phyloP scores from a whole-genome alignment of 1,139 yeast species.

The Oligophagozyma castellii region DNA sequence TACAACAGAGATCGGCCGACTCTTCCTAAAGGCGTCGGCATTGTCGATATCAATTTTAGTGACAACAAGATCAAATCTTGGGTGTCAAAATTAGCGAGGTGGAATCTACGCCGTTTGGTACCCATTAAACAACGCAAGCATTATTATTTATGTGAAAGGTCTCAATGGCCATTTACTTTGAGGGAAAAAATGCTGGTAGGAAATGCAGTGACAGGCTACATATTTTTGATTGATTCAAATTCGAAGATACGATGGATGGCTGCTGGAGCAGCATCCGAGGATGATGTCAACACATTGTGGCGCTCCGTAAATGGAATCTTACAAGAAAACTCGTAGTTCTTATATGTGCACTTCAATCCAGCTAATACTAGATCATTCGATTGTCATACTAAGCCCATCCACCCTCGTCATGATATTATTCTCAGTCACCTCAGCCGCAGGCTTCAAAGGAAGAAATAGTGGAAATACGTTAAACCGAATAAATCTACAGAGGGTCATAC shows the following conservation, averaged over 20 bases:
- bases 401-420: too few species aligned
- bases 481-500: too few species aligned
- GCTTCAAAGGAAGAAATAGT: too few species aligned
- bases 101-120: constrained; percentile 26
- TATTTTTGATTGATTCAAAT: constrained; percentile 59
- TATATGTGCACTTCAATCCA: too few species aligned
- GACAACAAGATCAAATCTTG: constrained; percentile 48
- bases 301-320: constrained; percentile 5
- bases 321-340: too few species aligned
- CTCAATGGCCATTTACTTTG: constrained; percentile 42
- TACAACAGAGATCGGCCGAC: constrained; percentile 15
- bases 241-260: constrained; percentile 86
- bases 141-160: constrained; percentile 53
- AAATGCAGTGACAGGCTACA: constrained; percentile 73
- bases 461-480: too few species aligned
- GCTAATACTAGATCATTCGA: too few species aligned
- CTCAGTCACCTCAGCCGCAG: too few species aligned
- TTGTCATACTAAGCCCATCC: too few species aligned
- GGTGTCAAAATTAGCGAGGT: constrained; percentile 1
- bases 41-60: constrained; percentile 62
- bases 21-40: constrained; percentile 31
- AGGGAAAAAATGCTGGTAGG: constrained; percentile 52
- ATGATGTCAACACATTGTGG: constrained; percentile 7
- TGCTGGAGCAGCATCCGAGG: constrained; percentile 52
- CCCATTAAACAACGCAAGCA: constrained; percentile 40